Base-by-base conservation (phyloP, 2,329 filamentous ascomycete species). In the Fusarium sp. region DNA sequence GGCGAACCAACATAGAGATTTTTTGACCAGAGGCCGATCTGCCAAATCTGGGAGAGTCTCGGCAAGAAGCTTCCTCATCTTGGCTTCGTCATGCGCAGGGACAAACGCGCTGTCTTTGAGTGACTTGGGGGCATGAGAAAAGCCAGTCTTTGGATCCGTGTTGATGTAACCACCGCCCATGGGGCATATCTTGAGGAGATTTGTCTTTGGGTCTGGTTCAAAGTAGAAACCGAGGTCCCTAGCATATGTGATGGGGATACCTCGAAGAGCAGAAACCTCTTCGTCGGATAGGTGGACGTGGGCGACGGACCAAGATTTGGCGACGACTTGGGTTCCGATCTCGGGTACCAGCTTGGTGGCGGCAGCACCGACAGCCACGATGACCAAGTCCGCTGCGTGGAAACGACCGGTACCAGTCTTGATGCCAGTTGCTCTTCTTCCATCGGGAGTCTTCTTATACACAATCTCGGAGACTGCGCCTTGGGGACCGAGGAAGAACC, bases 141-240 rank as follows among this genome's bases (percentile, higher is more conserved):
- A 25, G 79, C 86, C 74, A 1, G 66, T 54, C 54, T 80, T 57
- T 1, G 74, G 62, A 27, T 76, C 61, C 4, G 78, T 82, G 68
- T 89, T 86, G 16, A 86, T 86, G 71, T 90, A 91, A 0, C 90
- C 90, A 1, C 86, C 88, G 2, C 89, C 89, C 78, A 88, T 85
- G 0, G 89, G 88, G 73, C 89, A 91, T 8, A 92, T 76, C 80
- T 92, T 92, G 52, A 92, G 81, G 7, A 91, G 79, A 20, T 86
- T 85, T 0, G 89, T 91, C 70, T 85, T 84, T 0, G 85, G 87
- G 72, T 92, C 90, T 0, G 91, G 90, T 79, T 92, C 91, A 68
- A 92, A 92, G 80, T 91, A 90, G 83, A 92, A 92, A 0, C 90
- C 90, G 0, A 92, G 82, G 69, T 92, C 90, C 2, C 90, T 86